Evolutionary conservation across 495 filamentous ascomycete species (phyloP), one percentile per base, ranked within the genome.

Genomic region (Entonaema liquescens): DNA sequence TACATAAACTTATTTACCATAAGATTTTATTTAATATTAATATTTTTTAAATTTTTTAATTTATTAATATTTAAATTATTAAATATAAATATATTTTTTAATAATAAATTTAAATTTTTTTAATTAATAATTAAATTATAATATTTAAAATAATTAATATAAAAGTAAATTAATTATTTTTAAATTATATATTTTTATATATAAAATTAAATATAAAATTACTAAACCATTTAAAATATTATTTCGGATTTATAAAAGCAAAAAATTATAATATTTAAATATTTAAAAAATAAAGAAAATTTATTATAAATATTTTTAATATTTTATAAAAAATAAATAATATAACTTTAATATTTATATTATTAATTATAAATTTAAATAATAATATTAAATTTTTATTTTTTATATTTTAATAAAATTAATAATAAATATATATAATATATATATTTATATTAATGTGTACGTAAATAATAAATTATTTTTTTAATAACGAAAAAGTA

Each of bases 221-320:
- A 40, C n/a, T 40, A 17, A 40, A 17, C n/a, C n/a, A 40, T 40
- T 40, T 40, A 40, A 4, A 40, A 17, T 40, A 40, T 17, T 15
- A 3, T 40, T 40, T 40, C 5, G n/a, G 5, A 40, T 40, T 40
- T 40, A 40, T 17, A 5, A 4, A 59, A 13, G 6, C 11, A 40
- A 44, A 59, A 42, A 59, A 59, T 26, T 9, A 23, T 50, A 11
- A 23, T 50, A 23, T 50, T 50, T 50, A 50, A 50, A 50, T 50
- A 50, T 50, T 26, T 13, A 23, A 21, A 23, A 23, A 50, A 25
- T 25, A 50, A 50, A 12, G 25, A 25, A 25, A 49, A 49, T 49
- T 19, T 49, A 36, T 36, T 36, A 36, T 36, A 36, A 36, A 36
- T 36, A 5, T 8, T 36, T 5, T 36, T 36, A 36, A 36, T 36